Percentiles rank a stretch among this genome's conserved stretches.
Evolutionary conservation across 352 stramenopile species (phyloP).

Genomic region (Pythium guiyangense): DNA sequence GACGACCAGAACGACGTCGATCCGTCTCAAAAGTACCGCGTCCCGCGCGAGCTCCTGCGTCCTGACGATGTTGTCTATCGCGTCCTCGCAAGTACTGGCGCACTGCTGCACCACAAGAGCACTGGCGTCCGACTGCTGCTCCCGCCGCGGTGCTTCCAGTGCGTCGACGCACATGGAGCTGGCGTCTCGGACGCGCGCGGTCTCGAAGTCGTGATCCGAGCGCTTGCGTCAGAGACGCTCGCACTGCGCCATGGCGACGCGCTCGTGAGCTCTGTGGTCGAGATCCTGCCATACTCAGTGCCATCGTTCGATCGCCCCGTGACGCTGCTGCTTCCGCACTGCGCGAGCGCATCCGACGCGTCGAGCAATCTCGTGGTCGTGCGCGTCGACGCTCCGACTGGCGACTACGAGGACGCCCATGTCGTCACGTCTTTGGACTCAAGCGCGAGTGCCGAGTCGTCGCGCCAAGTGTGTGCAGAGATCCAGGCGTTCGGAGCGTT

Average conservation of each 20-base stretch:
- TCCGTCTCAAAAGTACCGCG: slow-evolving; percentile 32
- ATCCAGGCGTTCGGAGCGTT: slow-evolving; percentile 9
- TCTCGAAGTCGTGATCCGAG: slow-evolving; percentile 41
- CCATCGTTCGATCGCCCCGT: slow-evolving; percentile 21
- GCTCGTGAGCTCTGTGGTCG: slow-evolving; percentile 45
- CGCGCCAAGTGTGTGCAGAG: neutral
- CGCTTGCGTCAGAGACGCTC: neutral
- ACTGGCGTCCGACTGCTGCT: slow-evolving; percentile 36
- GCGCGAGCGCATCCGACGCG: slow-evolving; percentile 6
- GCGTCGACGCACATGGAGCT: slow-evolving; percentile 27
- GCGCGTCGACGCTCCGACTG: slow-evolving; percentile 20
- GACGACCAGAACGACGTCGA: slow-evolving; percentile 37
- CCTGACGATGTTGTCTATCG: slow-evolving; percentile 20
- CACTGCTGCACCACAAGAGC: slow-evolving; percentile 19
- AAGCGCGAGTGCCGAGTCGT: neutral
- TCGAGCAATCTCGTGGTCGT: slow-evolving; percentile 20
- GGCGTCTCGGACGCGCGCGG: slow-evolving; percentile 47
- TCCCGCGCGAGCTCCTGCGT: slow-evolving; percentile 19
- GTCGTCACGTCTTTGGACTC: neutral
- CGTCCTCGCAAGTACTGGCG: slow-evolving; percentile 34
- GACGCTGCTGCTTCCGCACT: slow-evolving; percentile 28
- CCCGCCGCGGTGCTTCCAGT: slow-evolving; percentile 45
- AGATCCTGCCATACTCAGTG: slow-evolving; percentile 32
- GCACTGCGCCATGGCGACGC: slow-evolving; percentile 19
- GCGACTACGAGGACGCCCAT: slow-evolving; percentile 1